phyloP scores from a whole-genome alignment of 176 grass and related monocot genomes.

The Oryza officinalis region DNA sequence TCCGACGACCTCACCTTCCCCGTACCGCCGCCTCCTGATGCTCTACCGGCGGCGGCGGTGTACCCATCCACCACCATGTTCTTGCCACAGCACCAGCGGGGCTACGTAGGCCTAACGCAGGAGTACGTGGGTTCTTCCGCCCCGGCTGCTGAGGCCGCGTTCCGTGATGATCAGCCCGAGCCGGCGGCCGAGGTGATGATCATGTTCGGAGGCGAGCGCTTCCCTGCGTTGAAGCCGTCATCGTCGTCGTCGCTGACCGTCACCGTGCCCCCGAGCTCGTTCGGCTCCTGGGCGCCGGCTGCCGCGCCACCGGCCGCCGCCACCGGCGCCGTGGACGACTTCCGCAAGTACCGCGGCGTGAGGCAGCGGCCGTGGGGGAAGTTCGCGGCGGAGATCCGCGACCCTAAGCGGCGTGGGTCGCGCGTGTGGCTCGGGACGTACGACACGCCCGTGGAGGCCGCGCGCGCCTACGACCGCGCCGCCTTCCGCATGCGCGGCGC shows the following conservation, averaged over 20 bases:
- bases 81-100: slow-evolving; percentile 3
- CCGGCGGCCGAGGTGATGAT: slow-evolving; percentile 32
- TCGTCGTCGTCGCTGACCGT: slow-evolving; percentile 33
- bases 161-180: slow-evolving; percentile 16
- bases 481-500: slow-evolving; percentile 69
- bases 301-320: not conserved
- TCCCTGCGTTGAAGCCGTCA: not conserved
- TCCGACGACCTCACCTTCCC: slow-evolving; percentile 22
- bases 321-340: slow-evolving; percentile 9
- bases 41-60: not conserved
- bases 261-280: slow-evolving; percentile 32
- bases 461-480: slow-evolving; percentile 72
- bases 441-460: slow-evolving; percentile 63
- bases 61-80: slow-evolving; percentile 31
- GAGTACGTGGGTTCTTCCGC: slow-evolving; percentile 5
- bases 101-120: slow-evolving; percentile 7
- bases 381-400: slow-evolving; percentile 93
- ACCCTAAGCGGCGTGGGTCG: slow-evolving; percentile 65
- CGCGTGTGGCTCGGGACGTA: slow-evolving; percentile 89
- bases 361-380: slow-evolving; percentile 79
- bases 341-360: slow-evolving; percentile 69
- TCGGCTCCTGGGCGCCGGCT: not conserved
- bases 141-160: not conserved
- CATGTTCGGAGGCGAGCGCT: slow-evolving; percentile 39
- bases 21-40: not conserved